A percentile compares a stretch with the other conserved stretches of the same genome.
Conservation (phyloP, 805 yeast species). For the Wickerhamomyces canadensis region DNA sequence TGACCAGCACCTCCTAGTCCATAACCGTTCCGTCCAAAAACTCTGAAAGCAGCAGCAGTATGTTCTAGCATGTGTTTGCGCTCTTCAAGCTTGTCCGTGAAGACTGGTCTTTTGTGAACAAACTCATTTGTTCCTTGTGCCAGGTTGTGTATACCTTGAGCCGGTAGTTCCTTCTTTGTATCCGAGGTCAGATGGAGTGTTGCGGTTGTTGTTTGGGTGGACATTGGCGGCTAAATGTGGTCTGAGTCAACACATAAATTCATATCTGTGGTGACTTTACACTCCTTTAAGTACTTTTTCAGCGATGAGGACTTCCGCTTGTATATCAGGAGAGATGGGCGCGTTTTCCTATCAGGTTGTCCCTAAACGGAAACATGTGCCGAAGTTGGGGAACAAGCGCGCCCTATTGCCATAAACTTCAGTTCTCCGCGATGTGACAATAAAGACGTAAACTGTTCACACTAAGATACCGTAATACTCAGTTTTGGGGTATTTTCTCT, state of each 20-base stretch:
- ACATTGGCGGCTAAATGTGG: neutral
- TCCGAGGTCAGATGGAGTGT: constrained; percentile 3
- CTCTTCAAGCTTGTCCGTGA: constrained; percentile 42
- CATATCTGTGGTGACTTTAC: too few species aligned
- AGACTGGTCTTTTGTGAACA: constrained; percentile 48
- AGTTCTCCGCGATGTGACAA: too few species aligned
- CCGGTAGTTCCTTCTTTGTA: constrained; percentile 2
- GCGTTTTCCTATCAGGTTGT: too few species aligned
- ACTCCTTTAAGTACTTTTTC: too few species aligned
- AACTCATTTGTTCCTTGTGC: constrained; percentile 43
- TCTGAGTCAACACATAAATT: too few species aligned
- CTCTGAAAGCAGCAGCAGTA: constrained; percentile 81
- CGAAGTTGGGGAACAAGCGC: too few species aligned
- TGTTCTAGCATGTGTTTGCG: constrained; percentile 59
- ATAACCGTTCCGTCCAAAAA: constrained; percentile 73
- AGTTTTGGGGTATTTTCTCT: constrained; percentile 45
- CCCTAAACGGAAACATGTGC: too few species aligned
- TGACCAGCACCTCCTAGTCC: constrained; percentile 83
- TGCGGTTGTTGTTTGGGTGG: constrained; percentile 3
- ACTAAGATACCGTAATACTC: constrained; percentile 79
- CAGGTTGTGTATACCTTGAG: constrained; percentile 56
- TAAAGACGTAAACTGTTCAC: constrained; percentile 23
- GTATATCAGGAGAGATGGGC: too few species aligned
- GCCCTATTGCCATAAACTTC: too few species aligned
- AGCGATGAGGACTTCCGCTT: too few species aligned